These are phyloP conservation scores for Botryosphaeria dothidea DNA, from an alignment of 2,329 filamentous ascomycete species.

Conservation along the genomic window DNA sequence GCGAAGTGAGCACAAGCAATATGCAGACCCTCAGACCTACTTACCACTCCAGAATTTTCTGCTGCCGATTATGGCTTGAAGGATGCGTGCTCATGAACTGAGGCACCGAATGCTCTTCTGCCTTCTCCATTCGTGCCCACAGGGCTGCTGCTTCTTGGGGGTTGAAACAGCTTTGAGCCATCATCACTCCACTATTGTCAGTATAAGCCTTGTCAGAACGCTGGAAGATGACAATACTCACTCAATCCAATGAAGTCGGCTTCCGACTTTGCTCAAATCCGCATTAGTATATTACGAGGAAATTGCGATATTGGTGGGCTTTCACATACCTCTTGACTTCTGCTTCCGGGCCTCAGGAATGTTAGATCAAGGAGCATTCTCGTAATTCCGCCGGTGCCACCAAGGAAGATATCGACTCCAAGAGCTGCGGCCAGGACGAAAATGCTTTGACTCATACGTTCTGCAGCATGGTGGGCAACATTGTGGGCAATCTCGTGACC, in stretches of 20 bases:
- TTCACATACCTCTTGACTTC: conserved; percentile 61
- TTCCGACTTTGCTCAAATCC: conserved; percentile 56
- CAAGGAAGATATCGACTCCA: conserved; percentile 39
- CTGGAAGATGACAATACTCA: conserved; percentile 25
- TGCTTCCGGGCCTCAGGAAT: conserved; percentile 67
- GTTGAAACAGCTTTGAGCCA: conserved; percentile 77
- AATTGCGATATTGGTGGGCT: not conserved
- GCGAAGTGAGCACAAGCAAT: not conserved
- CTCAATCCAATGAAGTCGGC: conserved; percentile 77
- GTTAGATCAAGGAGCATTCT: conserved; percentile 59
- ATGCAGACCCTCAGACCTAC: not conserved
- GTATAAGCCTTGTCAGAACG: not conserved
- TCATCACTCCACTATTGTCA: conserved; percentile 59
- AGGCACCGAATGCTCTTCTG: conserved; percentile 55
- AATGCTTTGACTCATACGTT: conserved; percentile 56
- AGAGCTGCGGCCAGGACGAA: conserved; percentile 42
- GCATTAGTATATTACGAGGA: conserved; percentile 13
- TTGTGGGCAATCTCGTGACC: conserved; percentile 82
- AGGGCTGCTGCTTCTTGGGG: conserved; percentile 67
- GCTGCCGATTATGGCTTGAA: conserved; percentile 64
- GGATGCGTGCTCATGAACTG: conserved; percentile 79
- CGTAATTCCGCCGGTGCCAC: conserved; percentile 43
- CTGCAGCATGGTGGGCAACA: conserved; percentile 66
- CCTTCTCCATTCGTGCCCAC: conserved; percentile 62
- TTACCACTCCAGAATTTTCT: conserved; percentile 64